Conservation (phyloP, 345 rosid genomes). For the Brassica juncea region DNA sequence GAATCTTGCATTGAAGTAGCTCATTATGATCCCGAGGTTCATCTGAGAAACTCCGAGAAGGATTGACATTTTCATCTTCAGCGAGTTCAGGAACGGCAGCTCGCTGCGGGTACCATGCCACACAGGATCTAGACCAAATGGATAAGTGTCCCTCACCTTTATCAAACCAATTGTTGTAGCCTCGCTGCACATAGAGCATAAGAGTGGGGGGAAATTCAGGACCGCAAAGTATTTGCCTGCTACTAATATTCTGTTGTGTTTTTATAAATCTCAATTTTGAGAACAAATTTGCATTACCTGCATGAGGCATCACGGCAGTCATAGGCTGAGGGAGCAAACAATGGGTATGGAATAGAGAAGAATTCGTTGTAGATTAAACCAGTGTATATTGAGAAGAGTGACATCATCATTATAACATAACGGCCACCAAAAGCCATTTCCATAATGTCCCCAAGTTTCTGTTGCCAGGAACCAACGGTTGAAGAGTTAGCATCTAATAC, state of each 20-base stretch:
- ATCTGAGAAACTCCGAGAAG: constrained; percentile 95
- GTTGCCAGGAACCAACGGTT: constrained; percentile 31
- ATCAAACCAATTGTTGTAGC: constrained; percentile 57
- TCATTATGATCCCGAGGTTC: constrained; percentile 94
- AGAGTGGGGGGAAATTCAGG: not conserved
- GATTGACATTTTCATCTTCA: constrained; percentile 99
- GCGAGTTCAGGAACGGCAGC: constrained; percentile 88
- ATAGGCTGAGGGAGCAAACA: constrained; percentile 87
- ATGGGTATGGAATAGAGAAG: constrained; percentile 90
- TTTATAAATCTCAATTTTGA: not conserved
- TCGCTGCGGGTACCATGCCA: constrained; percentile 96
- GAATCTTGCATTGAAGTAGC: constrained; percentile 86
- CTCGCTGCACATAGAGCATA: constrained; percentile 19
- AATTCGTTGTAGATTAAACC: constrained; percentile 95
- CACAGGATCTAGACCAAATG: constrained; percentile 93
- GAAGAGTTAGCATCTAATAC: constrained; percentile 22
- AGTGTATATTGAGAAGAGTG: constrained; percentile 90
- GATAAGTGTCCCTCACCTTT: constrained; percentile 75
- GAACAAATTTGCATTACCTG: constrained; percentile 56
- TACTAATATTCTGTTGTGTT: not conserved
- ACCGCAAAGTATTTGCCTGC: not conserved
- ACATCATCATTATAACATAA: constrained; percentile 90
- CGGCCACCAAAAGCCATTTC: constrained; percentile 99
- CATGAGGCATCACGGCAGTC: constrained; percentile 94
- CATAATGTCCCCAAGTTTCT: constrained; percentile 94